A percentile compares a stretch with the other conserved stretches of the same genome.
Evolutionary conservation across 768 basidiomycete genomes (phyloP).

Genomic region (Symmetrospora coprosmae): DNA sequence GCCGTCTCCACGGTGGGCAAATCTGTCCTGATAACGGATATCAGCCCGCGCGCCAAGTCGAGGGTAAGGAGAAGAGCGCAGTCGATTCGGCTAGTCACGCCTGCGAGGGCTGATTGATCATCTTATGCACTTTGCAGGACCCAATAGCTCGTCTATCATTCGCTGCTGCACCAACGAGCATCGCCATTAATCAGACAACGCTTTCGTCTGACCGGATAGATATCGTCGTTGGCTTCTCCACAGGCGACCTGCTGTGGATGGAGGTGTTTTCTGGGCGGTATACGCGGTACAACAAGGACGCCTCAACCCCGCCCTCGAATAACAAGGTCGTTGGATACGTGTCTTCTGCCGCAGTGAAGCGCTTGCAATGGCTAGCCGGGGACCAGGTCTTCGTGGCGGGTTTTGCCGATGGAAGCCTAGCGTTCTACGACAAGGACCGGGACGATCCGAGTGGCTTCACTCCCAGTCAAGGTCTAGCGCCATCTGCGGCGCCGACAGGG

Average conservation of each 20-base stretch:
- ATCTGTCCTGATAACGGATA: neutral
- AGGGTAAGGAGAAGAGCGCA: neutral
- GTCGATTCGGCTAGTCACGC: neutral
- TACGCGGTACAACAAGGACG: conserved; percentile 49
- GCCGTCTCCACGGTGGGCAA: neutral
- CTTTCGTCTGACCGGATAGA: conserved; percentile 66
- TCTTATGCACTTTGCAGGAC: neutral
- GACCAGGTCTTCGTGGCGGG: conserved; percentile 58
- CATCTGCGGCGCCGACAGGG: neutral
- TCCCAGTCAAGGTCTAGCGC: conserved; percentile 30
- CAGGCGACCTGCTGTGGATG: conserved; percentile 93
- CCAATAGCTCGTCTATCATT: conserved; percentile 12
- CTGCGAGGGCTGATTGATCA: neutral
- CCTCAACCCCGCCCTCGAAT: conserved; percentile 69
- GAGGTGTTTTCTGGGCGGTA: conserved; percentile 41
- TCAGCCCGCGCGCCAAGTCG: conserved; percentile 13
- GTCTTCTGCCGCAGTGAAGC: neutral
- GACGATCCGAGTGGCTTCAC: conserved; percentile 45
- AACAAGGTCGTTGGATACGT: conserved; percentile 64
- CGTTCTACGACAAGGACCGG: conserved; percentile 79
- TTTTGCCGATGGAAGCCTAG: conserved; percentile 74
- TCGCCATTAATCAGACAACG: conserved; percentile 68
- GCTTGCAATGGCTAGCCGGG: conserved; percentile 7
- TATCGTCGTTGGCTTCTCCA: conserved; percentile 76
- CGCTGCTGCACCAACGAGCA: conserved; percentile 56